These are phyloP conservation scores for Calycina marina DNA, from an alignment of 2,329 filamentous ascomycete genomes.

Conservation along the genomic window DNA sequence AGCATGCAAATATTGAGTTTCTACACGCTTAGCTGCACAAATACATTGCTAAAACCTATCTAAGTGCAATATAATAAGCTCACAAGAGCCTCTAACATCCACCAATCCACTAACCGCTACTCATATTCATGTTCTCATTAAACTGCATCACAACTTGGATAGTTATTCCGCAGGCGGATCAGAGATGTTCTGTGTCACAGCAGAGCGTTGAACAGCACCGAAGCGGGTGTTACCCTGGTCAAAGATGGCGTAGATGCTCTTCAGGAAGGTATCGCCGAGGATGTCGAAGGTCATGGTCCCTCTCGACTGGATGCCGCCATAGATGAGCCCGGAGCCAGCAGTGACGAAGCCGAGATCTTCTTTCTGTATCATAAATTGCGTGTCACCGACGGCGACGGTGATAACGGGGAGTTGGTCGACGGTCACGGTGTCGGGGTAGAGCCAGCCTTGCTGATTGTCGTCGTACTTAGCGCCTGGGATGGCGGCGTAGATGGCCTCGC, in stretches of 20 bases:
- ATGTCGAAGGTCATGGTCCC: slow-evolving; percentile 41
- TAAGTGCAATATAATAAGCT: too few relatives aligned
- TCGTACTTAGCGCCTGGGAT: slow-evolving; percentile 48
- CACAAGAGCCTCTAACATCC: too few relatives aligned
- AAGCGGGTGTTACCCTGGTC: slow-evolving; percentile 42
- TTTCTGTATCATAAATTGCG: slow-evolving; percentile 40
- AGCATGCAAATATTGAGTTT: too few relatives aligned
- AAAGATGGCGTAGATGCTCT: slow-evolving; percentile 45
- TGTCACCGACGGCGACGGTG: slow-evolving; percentile 47
- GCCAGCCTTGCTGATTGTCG: slow-evolving; percentile 41
- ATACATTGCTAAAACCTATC: too few relatives aligned
- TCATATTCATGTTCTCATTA: too few relatives aligned
- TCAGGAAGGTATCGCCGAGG: slow-evolving; percentile 42
- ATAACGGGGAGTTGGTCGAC: slow-evolving; percentile 42
- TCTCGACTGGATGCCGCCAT: slow-evolving; percentile 44
- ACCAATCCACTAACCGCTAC: too few relatives aligned
- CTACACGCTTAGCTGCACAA: too few relatives aligned
- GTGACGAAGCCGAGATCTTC: slow-evolving; percentile 43
- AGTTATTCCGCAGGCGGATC: too few relatives aligned
- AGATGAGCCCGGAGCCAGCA: slow-evolving; percentile 36
- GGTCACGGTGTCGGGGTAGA: slow-evolving; percentile 41
- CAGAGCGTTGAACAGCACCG: slow-evolving; percentile 36
- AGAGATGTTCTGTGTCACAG: slow-evolving; percentile 16
- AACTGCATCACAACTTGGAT: too few relatives aligned
- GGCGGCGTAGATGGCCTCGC: slow-evolving; percentile 45